These are phyloP conservation scores for Phytophthora kernoviae DNA, from an alignment of 352 stramenopile species.

Conservation along the genomic window DNA sequence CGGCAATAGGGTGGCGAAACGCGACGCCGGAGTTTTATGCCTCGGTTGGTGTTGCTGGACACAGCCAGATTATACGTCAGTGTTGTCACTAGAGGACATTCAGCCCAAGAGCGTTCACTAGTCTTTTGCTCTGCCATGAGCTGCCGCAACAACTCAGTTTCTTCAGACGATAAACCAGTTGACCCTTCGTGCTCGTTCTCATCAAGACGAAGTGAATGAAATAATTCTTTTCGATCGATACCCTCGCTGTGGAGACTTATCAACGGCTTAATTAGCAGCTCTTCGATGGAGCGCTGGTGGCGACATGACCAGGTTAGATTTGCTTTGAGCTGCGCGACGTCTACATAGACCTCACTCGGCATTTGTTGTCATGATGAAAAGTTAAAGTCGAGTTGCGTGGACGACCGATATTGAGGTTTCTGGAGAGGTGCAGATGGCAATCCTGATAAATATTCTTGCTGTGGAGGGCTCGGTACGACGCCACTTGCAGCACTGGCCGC, in stretches of 20 bases:
- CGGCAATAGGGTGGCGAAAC: no score
- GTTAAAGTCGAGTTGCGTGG: background rate
- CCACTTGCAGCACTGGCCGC: background rate
- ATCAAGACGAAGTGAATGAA: background rate
- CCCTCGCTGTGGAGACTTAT: background rate
- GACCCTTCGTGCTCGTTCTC: background rate
- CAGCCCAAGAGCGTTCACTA: background rate
- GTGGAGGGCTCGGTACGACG: background rate
- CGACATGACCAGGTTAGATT: background rate
- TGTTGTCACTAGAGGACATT: background rate
- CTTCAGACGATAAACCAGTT: background rate
- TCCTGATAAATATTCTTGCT: background rate
- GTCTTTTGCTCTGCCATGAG: background rate
- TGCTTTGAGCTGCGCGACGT: background rate
- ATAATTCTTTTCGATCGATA: background rate
- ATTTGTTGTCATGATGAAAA: background rate
- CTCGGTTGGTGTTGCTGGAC: background rate
- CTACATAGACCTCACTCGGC: background rate
- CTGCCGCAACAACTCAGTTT: background rate
- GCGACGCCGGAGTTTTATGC: background rate
- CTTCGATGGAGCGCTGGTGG: background rate
- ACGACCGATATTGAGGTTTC: background rate
- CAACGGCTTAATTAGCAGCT: background rate
- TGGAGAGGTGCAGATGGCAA: background rate
- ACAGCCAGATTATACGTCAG: background rate